These are phyloP conservation scores for Forsythia viridissima DNA, from an alignment of 257 asterid genomes.

Conservation along the genomic window DNA sequence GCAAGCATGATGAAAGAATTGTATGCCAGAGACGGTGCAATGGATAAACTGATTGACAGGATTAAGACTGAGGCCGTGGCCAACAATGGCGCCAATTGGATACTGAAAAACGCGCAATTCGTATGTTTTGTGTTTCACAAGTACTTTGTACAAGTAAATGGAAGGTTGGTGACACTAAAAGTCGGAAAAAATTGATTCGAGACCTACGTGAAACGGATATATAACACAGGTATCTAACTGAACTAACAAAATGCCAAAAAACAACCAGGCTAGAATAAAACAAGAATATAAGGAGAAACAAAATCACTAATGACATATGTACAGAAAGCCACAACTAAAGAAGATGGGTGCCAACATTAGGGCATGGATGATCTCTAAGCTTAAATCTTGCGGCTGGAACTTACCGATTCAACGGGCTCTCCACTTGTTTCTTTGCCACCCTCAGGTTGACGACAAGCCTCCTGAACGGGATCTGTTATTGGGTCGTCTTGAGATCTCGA, in stretches of 20 bases:
- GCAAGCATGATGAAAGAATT: too few species aligned
- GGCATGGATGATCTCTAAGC: background rate
- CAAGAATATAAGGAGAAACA: background rate
- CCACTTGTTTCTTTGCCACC: conserved; percentile 30
- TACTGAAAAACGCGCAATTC: too few species aligned
- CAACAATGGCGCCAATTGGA: too few species aligned
- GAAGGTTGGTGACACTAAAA: too few species aligned
- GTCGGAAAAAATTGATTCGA: too few species aligned
- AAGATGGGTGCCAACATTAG: conserved; percentile 4
- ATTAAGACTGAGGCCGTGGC: too few species aligned
- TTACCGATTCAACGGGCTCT: conserved; percentile 47
- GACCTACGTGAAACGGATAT: too few species aligned
- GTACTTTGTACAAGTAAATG: too few species aligned
- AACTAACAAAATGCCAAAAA: background rate
- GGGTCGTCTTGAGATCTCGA: conserved; percentile 33
- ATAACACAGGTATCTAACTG: background rate
- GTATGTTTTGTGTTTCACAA: too few species aligned
- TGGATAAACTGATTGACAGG: too few species aligned
- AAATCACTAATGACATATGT: conserved; percentile 21
- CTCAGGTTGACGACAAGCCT: conserved; percentile 24
- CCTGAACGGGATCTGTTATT: conserved; percentile 28
- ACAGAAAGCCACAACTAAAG: conserved; percentile 18
- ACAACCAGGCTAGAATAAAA: background rate
- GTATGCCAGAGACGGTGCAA: too few species aligned
- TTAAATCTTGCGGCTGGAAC: background rate